phyloP scores from a whole-genome alignment of 768 basidiomycete genomes.

The Amanita brunnescens region DNA sequence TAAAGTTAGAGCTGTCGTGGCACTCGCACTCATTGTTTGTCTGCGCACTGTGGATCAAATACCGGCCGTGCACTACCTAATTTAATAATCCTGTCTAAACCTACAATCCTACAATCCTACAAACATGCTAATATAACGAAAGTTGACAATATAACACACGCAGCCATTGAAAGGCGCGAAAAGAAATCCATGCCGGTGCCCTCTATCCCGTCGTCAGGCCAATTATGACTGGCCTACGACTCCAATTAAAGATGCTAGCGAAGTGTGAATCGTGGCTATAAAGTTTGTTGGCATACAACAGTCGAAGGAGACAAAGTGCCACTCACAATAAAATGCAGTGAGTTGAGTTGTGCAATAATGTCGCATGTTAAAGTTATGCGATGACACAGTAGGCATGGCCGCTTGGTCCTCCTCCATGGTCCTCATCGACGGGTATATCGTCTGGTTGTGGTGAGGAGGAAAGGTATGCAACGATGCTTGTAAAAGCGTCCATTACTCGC shows the following conservation, averaged over 20 bases:
- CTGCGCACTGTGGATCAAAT: not conserved
- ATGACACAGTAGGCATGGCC: slow-evolving; percentile 7
- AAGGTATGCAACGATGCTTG: slow-evolving; percentile 11
- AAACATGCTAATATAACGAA: too few relatives aligned
- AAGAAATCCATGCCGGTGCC: not conserved
- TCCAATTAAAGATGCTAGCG: not conserved
- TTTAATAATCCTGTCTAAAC: not conserved
- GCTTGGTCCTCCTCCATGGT: slow-evolving; percentile 2
- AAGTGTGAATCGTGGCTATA: not conserved
- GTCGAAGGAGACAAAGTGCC: not conserved
- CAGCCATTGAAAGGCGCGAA: not conserved
- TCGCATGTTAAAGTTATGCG: slow-evolving; percentile 7
- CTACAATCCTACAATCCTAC: too few relatives aligned
- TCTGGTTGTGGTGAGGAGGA: slow-evolving; percentile 9
- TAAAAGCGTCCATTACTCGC: slow-evolving; percentile 17
- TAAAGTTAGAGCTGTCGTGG: too few relatives aligned
- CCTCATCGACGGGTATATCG: slow-evolving; percentile 11
- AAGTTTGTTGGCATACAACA: not conserved
- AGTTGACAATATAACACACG: not conserved
- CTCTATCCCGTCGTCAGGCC: not conserved
- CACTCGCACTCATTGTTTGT: not conserved
- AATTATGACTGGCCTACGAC: not conserved
- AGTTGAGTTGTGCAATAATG: not conserved
- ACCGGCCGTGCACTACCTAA: too few relatives aligned
- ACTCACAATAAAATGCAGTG: not conserved